Base-by-base conservation (phyloP, 345 rosid genomes). In the Citrus australasica region DNA sequence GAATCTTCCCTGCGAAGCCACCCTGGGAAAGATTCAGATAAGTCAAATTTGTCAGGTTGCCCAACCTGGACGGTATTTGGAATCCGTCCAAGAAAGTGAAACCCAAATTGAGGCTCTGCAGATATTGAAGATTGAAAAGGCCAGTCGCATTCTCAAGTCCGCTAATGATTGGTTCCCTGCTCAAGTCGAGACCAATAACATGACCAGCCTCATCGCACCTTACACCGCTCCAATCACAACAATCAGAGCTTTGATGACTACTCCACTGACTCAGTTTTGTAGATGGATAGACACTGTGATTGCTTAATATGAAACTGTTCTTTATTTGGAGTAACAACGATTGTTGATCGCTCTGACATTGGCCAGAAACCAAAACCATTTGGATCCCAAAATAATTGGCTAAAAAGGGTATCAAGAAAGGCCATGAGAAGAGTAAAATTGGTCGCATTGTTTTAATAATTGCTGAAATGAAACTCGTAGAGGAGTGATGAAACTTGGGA, bases 1-100 rank as follows among this genome's bases (percentile, higher is more conserved):
- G 88, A 69, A 89, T 35, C 64, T 86, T 87, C 14, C 86, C 89
- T 0, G 4, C 7, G 51, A 86, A 82, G 22, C 84, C 88, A 21
- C 85, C 82, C 65, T 71, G 76, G 4, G 91, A 88, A 37, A 9
- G 35, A 35, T 35, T 35, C 37, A 35, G 6, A 21, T 72, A 14
- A 0, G 22, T 77, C 65, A 77, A 48, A 60, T 77, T 77, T 5
- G 75, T 63, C 33, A 78, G 61, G 4, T 19, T 42, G 14, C 33
- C 63, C 25, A 69, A 56, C n/a, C 19, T n/a, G 7, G 62, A 61
- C n/a, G 84, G 79, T 16, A 74, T 62, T 24, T 42, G 5, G 7
- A 13, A 9, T 40, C 46, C 38, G 42, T 1, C 33, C 67, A 84
- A 19, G 1, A 22, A 38, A 78, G 82, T 84, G 9, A n/a, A 24